These are phyloP conservation scores for Ormosia semicastrata DNA, from an alignment of 306 rosid genomes.

Conservation along the genomic window DNA sequence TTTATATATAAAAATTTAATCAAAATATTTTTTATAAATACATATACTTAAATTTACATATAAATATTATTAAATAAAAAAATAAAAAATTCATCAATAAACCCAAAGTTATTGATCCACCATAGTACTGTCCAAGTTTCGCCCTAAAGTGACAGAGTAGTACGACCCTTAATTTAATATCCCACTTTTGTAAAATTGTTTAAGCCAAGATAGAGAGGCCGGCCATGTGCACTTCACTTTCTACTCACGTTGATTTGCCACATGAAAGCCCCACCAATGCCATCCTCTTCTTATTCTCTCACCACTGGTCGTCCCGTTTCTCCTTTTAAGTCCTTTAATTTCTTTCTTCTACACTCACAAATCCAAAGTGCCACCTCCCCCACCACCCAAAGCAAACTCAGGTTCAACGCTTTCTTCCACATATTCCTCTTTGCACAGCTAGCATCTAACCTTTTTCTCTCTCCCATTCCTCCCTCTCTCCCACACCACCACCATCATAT, in stretches of 20 bases:
- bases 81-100: too few relatives aligned
- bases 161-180: neutral
- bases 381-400: constrained; percentile 13
- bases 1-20: too few relatives aligned
- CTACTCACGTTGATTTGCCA: constrained; percentile 33
- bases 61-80: too few relatives aligned
- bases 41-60: too few relatives aligned
- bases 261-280: constrained; percentile 25
- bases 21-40: too few relatives aligned
- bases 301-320: constrained; percentile 18
- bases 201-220: neutral
- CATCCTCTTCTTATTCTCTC: constrained; percentile 21
- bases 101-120: too few relatives aligned
- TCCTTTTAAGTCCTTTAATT: neutral
- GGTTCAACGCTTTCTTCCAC: constrained; percentile 2
- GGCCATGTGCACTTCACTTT: constrained; percentile 40
- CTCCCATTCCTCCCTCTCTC: neutral
- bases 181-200: neutral
- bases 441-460: constrained; percentile 29
- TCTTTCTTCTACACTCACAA: neutral
- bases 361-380: neutral
- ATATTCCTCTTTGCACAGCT: constrained; percentile 19
- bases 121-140: too few relatives aligned
- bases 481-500: neutral
- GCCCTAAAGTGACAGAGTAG: too few relatives aligned